phyloP scores from a whole-genome alignment of 768 basidiomycete genomes.

The Boletus sensibilis region DNA sequence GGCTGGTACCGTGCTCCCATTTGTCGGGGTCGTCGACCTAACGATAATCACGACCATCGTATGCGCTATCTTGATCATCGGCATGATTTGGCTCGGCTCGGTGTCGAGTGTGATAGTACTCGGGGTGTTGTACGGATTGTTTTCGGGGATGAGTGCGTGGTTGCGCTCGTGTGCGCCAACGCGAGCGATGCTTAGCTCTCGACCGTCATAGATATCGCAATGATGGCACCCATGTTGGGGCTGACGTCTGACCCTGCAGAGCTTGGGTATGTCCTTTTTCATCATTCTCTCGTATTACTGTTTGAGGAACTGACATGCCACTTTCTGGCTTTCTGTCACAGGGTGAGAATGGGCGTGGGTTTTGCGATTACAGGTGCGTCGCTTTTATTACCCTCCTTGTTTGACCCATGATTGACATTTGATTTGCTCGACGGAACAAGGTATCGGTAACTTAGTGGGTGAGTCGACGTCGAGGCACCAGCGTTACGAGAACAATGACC shows the following conservation, averaged over 20 bases:
- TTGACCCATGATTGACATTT: neutral
- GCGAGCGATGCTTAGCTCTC: neutral
- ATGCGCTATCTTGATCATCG: conserved; percentile 42
- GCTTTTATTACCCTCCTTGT: neutral
- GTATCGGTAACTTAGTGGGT: conserved; percentile 25
- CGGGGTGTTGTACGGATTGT: conserved; percentile 47
- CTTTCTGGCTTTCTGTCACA: neutral
- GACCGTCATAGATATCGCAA: conserved; percentile 31
- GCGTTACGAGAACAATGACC: neutral
- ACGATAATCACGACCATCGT: conserved; percentile 35
- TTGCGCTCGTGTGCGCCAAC: neutral
- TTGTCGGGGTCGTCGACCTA: conserved; percentile 45
- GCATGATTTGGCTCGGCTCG: conserved; percentile 42
- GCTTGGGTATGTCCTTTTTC: conserved; percentile 43
- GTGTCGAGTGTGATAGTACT: conserved; percentile 41
- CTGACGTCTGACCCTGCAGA: conserved; percentile 49
- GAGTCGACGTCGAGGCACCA: neutral
- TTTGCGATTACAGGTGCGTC: conserved; percentile 42
- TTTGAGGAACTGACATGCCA: neutral
- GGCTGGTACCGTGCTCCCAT: conserved; percentile 39
- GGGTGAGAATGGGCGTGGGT: conserved; percentile 45
- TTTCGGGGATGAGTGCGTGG: conserved; percentile 44
- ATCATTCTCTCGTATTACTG: neutral
- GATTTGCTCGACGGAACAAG: conserved; percentile 3
- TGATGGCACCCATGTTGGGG: conserved; percentile 45